These are phyloP conservation scores for Pseudonitzschia pungens DNA, from an alignment of 108 stramenopile genomes.

Conservation along the genomic window DNA sequence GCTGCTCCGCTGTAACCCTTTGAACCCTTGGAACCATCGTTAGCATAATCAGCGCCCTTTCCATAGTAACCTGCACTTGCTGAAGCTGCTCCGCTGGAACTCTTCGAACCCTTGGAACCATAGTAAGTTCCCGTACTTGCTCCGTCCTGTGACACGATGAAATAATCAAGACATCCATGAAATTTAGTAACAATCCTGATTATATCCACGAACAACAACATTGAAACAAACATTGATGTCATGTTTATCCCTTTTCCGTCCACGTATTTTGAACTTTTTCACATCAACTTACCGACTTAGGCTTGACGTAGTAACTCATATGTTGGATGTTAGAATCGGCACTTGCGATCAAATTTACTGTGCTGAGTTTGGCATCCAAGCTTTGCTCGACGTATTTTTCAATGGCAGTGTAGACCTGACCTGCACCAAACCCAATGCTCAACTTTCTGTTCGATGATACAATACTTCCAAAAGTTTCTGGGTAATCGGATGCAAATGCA, in stretches of 20 bases:
- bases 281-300: not conserved
- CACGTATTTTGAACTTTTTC: too few relatives aligned
- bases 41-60: too few relatives aligned
- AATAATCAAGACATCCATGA: not conserved
- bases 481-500: constrained; percentile 11
- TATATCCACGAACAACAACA: not conserved
- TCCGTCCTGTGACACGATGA: not conserved
- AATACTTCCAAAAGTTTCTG: constrained; percentile 6
- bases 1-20: not conserved
- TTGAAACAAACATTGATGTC: not conserved
- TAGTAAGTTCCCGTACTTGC: not conserved
- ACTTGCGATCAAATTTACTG: not conserved
- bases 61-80: not conserved
- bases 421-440: not conserved
- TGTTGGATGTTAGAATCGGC: not conserved
- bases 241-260: too few relatives aligned
- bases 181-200: not conserved
- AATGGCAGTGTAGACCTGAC: not conserved
- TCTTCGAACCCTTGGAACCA: not conserved
- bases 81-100: not conserved
- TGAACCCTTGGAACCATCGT: not conserved
- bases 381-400: not conserved
- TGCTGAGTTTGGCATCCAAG: not conserved
- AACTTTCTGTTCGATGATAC: not conserved
- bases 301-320: not conserved